Conservation (phyloP, 306 rosid species). For the Chamaecrista fasciculata region DNA sequence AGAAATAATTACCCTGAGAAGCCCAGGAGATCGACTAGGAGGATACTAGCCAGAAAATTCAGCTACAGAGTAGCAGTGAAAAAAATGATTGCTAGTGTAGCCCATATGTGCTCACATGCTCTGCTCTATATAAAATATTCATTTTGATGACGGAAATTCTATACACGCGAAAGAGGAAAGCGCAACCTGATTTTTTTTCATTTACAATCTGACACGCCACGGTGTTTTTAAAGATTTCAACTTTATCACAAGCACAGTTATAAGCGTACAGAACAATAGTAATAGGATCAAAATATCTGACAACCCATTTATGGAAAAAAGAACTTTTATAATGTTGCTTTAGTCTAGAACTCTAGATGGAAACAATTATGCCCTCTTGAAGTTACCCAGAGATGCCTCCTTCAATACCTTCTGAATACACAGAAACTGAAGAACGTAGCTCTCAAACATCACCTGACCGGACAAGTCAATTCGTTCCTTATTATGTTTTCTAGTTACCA, state of each 20-base stretch:
- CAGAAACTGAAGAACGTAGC: constrained; percentile 66
- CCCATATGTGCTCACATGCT: not conserved
- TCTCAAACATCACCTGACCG: constrained; percentile 50
- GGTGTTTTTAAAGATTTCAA: not conserved
- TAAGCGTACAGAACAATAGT: not conserved
- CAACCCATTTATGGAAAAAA: not conserved
- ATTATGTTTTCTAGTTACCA: constrained; percentile 19
- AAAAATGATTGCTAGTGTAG: not conserved
- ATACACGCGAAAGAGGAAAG: not conserved
- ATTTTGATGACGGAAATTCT: not conserved
- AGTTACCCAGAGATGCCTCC: constrained; percentile 39
- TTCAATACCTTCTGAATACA: constrained; percentile 66
- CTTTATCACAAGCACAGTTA: not conserved
- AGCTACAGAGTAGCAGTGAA: not conserved
- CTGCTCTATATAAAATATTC: no score
- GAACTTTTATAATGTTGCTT: not conserved
- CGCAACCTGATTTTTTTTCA: not conserved
- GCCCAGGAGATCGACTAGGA: not conserved
- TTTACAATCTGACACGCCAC: not conserved
- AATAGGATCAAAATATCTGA: not conserved
- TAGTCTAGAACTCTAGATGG: no score
- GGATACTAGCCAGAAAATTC: not conserved
- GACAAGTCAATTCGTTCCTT: constrained; percentile 39
- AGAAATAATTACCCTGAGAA: not conserved
- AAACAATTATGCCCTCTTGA: constrained; percentile 37